phyloP scores from a whole-genome alignment of 371 early-diverging fungal species.

The Rhizopus microsporus region DNA sequence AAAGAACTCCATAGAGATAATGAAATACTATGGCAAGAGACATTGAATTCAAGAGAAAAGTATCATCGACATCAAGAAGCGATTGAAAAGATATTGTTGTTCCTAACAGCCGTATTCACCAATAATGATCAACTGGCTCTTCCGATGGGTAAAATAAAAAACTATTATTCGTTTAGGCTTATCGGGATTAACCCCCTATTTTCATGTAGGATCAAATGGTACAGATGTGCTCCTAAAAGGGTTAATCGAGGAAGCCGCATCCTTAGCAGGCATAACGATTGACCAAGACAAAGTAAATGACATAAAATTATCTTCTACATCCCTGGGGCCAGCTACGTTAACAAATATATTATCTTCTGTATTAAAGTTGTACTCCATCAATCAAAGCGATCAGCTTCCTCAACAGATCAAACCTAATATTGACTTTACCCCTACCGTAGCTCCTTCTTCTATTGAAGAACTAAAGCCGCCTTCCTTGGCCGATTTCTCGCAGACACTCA shows the following conservation, averaged over 20 bases:
- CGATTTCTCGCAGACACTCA: conserved; percentile 12
- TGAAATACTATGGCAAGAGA: conserved; percentile 84
- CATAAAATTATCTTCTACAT: conserved; percentile 7
- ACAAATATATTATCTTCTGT: conserved; percentile 24
- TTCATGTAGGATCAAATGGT: conserved; percentile 13
- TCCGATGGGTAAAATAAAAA: conserved; percentile 15
- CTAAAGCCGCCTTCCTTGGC: not conserved
- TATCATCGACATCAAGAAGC: conserved; percentile 84
- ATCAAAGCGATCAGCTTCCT: not conserved
- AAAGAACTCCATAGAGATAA: conserved; percentile 84
- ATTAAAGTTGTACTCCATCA: conserved; percentile 16
- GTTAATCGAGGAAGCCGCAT: conserved; percentile 43
- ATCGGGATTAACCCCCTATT: not conserved
- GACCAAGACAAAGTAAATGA: conserved; percentile 6
- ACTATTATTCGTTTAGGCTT: not conserved
- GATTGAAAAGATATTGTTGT: conserved; percentile 85
- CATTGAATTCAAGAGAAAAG: conserved; percentile 67
- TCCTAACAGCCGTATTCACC: conserved; percentile 68
- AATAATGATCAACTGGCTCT: conserved; percentile 20
- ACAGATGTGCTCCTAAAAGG: conserved; percentile 23
- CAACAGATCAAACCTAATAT: not conserved
- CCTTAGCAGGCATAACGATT: conserved; percentile 27
- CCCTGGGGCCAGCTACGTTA: conserved; percentile 13
- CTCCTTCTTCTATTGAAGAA: not conserved
- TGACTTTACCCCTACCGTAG: not conserved